Conservation (phyloP, 176 grass and related monocot genomes). For the bread wheat (Triticum aestivum) region IWGSC_CS_RefSeq_v2.1 NC_057803.1:745760990-745761489, state of each 20-base stretch:
- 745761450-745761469: not conserved
- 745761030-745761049: slow-evolving; percentile 10
- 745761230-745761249: no score
- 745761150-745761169: not conserved
- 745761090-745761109: no score
- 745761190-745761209: not conserved
- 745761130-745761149: no score
- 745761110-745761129: no score
- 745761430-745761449: not conserved
- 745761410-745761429: not conserved
- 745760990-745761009: not conserved
- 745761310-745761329: no score
- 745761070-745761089: no score
- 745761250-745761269: no score
- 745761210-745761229: not conserved
- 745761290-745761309: not conserved
- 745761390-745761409: not conserved
- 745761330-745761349: not conserved
- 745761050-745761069: not conserved
- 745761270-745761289: not conserved
- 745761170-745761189: slow-evolving; percentile 12
- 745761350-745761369: not conserved
- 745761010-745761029: not conserved
- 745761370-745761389: not conserved
- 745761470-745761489: slow-evolving; percentile 26